A percentile compares a stretch with the other conserved stretches of the same genome.
Evolutionary conservation across 2,329 filamentous ascomycete genomes (phyloP).

Genomic region (Pseudogymnoascus sp.): DNA sequence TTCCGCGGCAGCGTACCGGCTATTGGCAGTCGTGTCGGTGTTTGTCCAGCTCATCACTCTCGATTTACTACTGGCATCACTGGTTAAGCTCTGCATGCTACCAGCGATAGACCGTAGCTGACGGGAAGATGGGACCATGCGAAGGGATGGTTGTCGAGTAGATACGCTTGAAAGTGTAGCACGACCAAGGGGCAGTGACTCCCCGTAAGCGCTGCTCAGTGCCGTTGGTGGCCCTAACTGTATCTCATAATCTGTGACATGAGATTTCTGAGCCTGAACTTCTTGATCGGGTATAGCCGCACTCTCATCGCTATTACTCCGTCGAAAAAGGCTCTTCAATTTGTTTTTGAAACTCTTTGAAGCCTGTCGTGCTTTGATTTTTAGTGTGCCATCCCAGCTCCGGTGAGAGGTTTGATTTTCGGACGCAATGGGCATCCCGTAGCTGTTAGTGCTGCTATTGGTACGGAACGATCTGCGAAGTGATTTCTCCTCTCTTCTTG

Average conservation of each 20-base stretch:
- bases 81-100: constrained; percentile 44
- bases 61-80: constrained; percentile 47
- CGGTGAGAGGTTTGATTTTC: constrained; percentile 17
- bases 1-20: constrained; percentile 29
- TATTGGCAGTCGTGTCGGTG: constrained; percentile 42
- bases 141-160: constrained; percentile 44
- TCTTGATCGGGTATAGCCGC: constrained; percentile 43
- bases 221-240: constrained; percentile 19
- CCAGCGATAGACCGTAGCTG: constrained; percentile 46
- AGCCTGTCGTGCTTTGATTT: constrained; percentile 50
- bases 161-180: constrained; percentile 31
- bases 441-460: constrained; percentile 36
- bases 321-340: constrained; percentile 50
- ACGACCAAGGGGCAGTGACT: constrained; percentile 36
- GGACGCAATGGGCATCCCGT: constrained; percentile 28
- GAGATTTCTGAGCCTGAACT: constrained; percentile 36
- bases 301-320: constrained; percentile 31
- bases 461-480: constrained; percentile 45
- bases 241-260: constrained; percentile 22
- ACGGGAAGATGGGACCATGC: constrained; percentile 39
- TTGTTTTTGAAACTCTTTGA: constrained; percentile 55
- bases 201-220: constrained; percentile 31
- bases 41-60: constrained; percentile 66
- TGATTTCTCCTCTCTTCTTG: constrained; percentile 21
- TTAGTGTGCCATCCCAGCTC: constrained; percentile 34